These are phyloP conservation scores for Paecilomyces sp. DNA, from an alignment of 2,329 filamentous ascomycete genomes.

Conservation along the genomic window DNA sequence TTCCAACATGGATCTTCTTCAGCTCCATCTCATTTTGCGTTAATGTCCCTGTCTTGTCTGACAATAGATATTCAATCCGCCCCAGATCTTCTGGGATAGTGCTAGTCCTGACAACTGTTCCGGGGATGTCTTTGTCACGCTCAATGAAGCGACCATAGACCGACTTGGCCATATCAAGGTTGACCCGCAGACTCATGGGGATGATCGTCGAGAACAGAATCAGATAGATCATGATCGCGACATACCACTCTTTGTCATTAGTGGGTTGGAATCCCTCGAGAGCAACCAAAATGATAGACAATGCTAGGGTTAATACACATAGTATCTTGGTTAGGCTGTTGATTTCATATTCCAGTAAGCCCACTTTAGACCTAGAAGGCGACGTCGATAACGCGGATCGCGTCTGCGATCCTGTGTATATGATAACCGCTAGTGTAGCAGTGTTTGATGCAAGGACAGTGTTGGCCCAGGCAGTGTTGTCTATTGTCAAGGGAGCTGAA, in stretches of 20 bases:
- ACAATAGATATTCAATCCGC: conserved; percentile 90
- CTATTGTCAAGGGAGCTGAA: conserved; percentile 74
- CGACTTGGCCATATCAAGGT: conserved; percentile 93
- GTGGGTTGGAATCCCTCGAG: conserved; percentile 66
- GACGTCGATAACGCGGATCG: conserved; percentile 89
- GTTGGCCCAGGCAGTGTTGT: conserved; percentile 98
- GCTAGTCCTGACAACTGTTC: conserved; percentile 88
- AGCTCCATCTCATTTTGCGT: conserved; percentile 98
- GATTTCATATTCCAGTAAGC: conserved; percentile 89
- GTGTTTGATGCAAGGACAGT: conserved; percentile 93
- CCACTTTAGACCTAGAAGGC: conserved; percentile 86
- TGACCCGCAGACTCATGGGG: conserved; percentile 91
- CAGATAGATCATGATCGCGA: conserved; percentile 95
- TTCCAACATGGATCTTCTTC: conserved; percentile 97
- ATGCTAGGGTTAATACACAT: conserved; percentile 74
- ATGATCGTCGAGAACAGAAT: conserved; percentile 99
- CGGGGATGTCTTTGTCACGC: conserved; percentile 79
- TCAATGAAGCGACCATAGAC: conserved; percentile 96
- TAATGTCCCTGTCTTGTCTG: conserved; percentile 95
- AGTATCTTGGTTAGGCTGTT: conserved; percentile 96
- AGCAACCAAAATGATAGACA: conserved; percentile 84
- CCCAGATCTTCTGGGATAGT: conserved; percentile 96
- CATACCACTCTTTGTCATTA: conserved; percentile 65
- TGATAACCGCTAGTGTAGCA: conserved; percentile 76
- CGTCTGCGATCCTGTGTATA: conserved; percentile 93